Percentiles rank a stretch among this genome's conserved stretches.
phyloP scores from a whole-genome alignment of 306 rosid genomes.

The Sphenostylis stenocarpa region DNA sequence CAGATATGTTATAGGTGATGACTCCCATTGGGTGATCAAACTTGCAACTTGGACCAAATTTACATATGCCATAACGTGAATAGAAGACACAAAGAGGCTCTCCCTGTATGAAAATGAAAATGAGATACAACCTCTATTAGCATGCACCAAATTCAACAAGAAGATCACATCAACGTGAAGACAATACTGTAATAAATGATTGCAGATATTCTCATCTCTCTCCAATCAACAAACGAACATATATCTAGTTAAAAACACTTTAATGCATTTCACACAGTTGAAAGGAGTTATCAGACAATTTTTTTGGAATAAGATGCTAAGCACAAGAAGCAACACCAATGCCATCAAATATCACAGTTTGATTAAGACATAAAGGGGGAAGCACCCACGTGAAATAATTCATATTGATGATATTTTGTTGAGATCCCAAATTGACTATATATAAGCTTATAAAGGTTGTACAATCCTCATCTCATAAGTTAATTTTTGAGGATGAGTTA shows the following conservation, averaged over 20 bases:
- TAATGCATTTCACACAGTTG: conserved; percentile 2
- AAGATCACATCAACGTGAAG: conserved; percentile 12
- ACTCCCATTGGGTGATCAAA: conserved; percentile 96
- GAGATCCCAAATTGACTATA: neutral
- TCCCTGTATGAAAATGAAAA: conserved; percentile 60
- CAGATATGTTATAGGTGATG: conserved; percentile 67
- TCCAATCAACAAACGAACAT: neutral
- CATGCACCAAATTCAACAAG: conserved; percentile 19
- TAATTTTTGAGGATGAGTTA: neutral
- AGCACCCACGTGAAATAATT: neutral
- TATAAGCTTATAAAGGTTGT: neutral
- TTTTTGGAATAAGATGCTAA: conserved; percentile 15
- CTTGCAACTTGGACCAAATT: conserved; percentile 99
- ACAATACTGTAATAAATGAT: conserved; percentile 5
- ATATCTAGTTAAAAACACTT: conserved; percentile 5
- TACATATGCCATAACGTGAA: conserved; percentile 96
- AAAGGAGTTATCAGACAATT: neutral
- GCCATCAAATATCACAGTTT: conserved; percentile 6
- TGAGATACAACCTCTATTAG: conserved; percentile 33
- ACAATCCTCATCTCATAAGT: neutral
- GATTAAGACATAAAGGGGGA: conserved; percentile 16
- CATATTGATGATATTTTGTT: neutral
- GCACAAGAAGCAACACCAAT: neutral
- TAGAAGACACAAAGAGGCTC: conserved; percentile 93
- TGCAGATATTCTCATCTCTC: conserved; percentile 4